Evolutionary conservation across 768 basidiomycete species (phyloP), one percentile per base, ranked within the genome.

Genomic region (Sporobolomyces phaffii): DNA sequence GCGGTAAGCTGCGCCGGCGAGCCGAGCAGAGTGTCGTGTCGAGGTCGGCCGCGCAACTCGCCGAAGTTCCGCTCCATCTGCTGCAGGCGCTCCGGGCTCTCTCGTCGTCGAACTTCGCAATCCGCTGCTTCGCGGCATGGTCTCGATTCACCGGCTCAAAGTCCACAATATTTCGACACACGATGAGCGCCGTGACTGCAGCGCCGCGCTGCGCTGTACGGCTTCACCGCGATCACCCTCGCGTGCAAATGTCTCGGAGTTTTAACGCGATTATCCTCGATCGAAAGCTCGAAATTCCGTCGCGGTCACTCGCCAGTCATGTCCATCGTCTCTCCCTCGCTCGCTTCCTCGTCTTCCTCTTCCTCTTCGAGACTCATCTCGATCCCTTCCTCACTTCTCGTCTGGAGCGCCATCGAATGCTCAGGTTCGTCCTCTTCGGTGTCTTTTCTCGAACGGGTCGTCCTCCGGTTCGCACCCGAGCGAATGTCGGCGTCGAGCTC

Each of bases 241-340:
- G 28, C 26, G 48, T 49, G 24, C 24, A 8, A 31, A 51, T 34
- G 50, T 51, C 20, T 51, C 50, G 50, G 50, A 51, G 14, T 33
- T 33, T 11, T 11, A 10, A 10, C 11, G 20, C 11, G 10, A 10
- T 41, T 20, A 20, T 11, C 20, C 10, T 41, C 20, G 40, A 10
- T 41, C 40, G 28, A 49, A 26, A 11, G 24, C 24, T 49, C 26
- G 45, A n/a, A n/a, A n/a, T n/a, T n/a, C 45, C n/a, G 45, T 22
- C 22, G 8, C 31, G 51, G n/a, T 28, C 20, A 56, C 22, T 44
- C 45, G 18, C 36, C 45, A 40, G n/a, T 49, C 50, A 63, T 40
- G 53, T 54, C 53, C 53, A 29, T 69, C 40, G 68, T 64, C 62
- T 69, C 68, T 11, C 59, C 68, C n/a, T 61, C 68, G 14, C 40